Evolutionary conservation across 805 yeast species (phyloP), one percentile per base, ranked within the genome.

Genomic region (Saturnispora besseyi): DNA sequence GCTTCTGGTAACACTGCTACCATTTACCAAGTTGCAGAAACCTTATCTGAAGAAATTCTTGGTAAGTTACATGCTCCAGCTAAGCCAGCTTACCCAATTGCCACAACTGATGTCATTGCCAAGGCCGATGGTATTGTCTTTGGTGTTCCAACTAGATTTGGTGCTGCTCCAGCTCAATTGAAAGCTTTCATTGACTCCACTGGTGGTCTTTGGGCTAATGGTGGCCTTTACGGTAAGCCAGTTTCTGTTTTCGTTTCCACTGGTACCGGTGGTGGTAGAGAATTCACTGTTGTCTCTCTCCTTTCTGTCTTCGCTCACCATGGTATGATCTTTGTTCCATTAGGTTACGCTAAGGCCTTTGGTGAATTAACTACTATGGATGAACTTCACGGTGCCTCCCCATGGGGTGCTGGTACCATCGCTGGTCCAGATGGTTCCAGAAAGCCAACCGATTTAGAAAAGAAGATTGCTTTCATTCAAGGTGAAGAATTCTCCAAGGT

Each of bases 181-280:
- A 77, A 76, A 66, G 71, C 84, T 21, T 87, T 84, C 74, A 78
- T 85, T 78, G 95, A 84, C 61, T 67, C 79, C 50, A 82, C 90
- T 40, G 93, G 93, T 63, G 81, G 81, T 37, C 71, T 84, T 57
- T 87, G 96, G 95, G 87, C 84, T 45, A 48, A 63, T 15, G 91
- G 93, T 62, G 78, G 80, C 30, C 72, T 85, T 55, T 70, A 75
- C 64, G 90, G 89, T 58, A 87, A 87, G 70, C 79, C 79, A 53
- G 88, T 79, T 37, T 88, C 86, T 60, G 62, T 82, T 59, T 87
- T 87, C 62, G 80, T 78, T 50, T 76, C 87, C 48, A 82, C 89
- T 36, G 87, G 89, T 62, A 72, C 87, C 50, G 90, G 91, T 60
- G 95, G 95, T 61, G 95, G 95, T 63, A 88, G 83, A 67, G 96